Evolutionary conservation across 345 rosid genomes (phyloP), one percentile per base, ranked within the genome.

Genomic region (Trapa incisa): DNA sequence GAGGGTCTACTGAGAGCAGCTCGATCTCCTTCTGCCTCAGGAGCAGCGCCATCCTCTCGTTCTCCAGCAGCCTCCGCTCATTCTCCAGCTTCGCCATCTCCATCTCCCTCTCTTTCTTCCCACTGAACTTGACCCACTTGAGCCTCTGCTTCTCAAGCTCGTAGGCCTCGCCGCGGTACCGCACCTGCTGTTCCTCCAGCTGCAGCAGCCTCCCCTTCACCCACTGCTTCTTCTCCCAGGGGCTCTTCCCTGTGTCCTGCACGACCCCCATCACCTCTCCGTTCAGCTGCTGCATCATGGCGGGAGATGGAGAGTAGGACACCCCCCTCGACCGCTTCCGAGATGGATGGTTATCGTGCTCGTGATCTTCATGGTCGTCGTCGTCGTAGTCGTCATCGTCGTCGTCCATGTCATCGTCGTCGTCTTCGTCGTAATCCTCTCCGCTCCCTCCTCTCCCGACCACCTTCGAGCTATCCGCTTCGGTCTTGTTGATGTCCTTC

Each of bases 41-140:
- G 14, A 81, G 65, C 45, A 95, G 76, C 68, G 80, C 68, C 96
- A 91, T 91, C 66, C 89, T 84, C 71, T 89, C 96, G 38, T 82
- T 84, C 73, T 91, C 98, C 0, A 91, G 85, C 72, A 80, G 67
- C 60, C 79, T 77, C 42, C 89, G 71, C 56, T 91, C 86, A 29
- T 91, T 91, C 75, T 85, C 90, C 0, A 95, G 80, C 81, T 84
- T 91, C 36, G 85, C 81, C 41, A 76, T 89, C 80, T 95, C 99
- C 97, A 95, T 87, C 32, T 95, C 99, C 75, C 97, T 84, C 75
- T 89, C 99, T 68, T 95, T 95, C 83, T 86, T 89, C 66, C 89
- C 75, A 63, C 91, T 80, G 68, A 89, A 95, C 67, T 82, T 91
- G 72, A 91, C 75, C 99, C 99, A 95, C 73, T 95, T 95, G 52